Evolutionary conservation across 306 rosid species (phyloP), one percentile per base, ranked within the genome.

Genomic region (Mimosa bimucronata): DNA sequence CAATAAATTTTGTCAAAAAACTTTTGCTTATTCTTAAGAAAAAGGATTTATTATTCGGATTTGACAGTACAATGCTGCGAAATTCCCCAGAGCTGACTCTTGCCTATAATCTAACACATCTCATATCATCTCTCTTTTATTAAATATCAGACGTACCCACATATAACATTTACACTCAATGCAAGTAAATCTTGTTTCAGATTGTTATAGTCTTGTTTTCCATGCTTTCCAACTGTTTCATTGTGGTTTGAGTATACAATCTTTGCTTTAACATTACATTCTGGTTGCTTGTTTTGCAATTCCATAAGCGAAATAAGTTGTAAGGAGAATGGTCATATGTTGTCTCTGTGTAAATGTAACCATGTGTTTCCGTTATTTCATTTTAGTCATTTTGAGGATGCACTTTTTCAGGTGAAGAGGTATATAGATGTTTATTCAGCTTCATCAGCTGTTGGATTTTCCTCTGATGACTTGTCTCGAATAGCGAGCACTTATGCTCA

Each of bases 381-480:
- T 67, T 80, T 60, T 52, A 86, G 25, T 83, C 81, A 69, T 80
- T 80, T 83, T 34, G 75, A 64, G 55, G 65, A 46, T 69, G 74
- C 31, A 18, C 77, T 85, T 83, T 50, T 77, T 69, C 67, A 95
- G 98, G 98, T 93, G 79, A 95, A 95, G 90, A 93, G 94, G 81
- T 95, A 95, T 66, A 74, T 95, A 31, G 97, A 93, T 71, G 91
- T 90, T 82, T 95, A 95, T 88, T 92, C 98, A 70, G 79, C 94
- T 77, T 89, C 96, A 76, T 90, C 98, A 65, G 87, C 92, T 64
- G 89, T 95, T 82, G 98, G 98, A 82, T 95, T 95, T 89, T 95
- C 97, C 71, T 46, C 70, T 73, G 98, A 92, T 52, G 98, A 95
- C 80, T 73, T 95, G 80, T 82, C 89, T 69, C 94, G 66, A 85